Conservation (phyloP, 78 protist species). For the Salpingoeca rosetta region DNA sequence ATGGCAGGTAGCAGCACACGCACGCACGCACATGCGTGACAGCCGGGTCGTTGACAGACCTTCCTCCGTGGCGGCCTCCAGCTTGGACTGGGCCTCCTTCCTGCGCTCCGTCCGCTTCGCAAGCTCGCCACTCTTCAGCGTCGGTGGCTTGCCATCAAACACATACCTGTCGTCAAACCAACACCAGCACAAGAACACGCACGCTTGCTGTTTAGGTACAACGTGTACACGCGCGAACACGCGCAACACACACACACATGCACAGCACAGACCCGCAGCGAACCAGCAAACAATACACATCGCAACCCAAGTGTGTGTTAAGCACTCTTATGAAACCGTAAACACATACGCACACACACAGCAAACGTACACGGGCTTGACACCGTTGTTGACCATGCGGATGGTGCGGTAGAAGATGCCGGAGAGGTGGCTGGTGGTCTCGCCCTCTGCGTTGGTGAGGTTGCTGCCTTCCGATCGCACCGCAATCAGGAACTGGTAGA, state of each 20-base stretch:
- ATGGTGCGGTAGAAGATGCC: constrained; percentile 92
- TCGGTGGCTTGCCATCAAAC: constrained; percentile 97
- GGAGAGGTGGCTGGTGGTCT: constrained; percentile 71
- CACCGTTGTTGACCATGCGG: constrained; percentile 84
- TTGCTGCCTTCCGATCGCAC: constrained; percentile 26
- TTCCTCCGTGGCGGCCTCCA: background rate
- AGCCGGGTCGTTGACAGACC: too few species aligned
- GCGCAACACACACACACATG: background rate
- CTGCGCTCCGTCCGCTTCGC: background rate
- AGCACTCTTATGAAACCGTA: background rate
- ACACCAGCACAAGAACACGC: too few species aligned
- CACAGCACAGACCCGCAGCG: background rate
- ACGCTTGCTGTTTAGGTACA: too few species aligned
- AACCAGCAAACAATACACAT: background rate
- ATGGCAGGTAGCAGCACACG: background rate
- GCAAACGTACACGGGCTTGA: constrained; percentile 90
- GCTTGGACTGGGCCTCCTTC: background rate
- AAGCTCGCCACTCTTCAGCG: constrained; percentile 76
- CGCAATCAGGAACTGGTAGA: constrained; percentile 91
- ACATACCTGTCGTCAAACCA: constrained; percentile 59
- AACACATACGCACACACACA: too few species aligned
- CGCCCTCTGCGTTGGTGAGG: constrained; percentile 61
- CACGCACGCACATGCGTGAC: background rate
- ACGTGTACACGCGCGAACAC: too few species aligned
- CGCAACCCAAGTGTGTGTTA: background rate